These are phyloP conservation scores for Galerina sulciceps DNA, from an alignment of 768 basidiomycete genomes.

Conservation along the genomic window DNA sequence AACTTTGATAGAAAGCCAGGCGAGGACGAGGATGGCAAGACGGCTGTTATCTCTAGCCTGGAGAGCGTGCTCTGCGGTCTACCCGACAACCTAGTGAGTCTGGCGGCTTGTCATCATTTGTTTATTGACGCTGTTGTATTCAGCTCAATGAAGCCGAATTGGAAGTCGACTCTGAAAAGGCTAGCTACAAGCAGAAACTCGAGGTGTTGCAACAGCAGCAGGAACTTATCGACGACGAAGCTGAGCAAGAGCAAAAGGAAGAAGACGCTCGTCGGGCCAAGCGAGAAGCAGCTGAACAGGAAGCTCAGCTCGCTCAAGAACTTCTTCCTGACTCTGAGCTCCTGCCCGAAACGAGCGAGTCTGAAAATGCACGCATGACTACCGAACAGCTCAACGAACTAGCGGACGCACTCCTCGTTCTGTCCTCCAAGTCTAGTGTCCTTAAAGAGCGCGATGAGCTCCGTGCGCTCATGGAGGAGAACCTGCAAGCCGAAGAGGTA, in stretches of 20 bases:
- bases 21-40: slow-evolving; percentile 82
- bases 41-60: slow-evolving; percentile 76
- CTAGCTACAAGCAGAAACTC: slow-evolving; percentile 97
- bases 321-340: slow-evolving; percentile 91
- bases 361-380: slow-evolving; percentile 92
- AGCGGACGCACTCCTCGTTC: slow-evolving; percentile 85
- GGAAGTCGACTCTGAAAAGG: slow-evolving; percentile 91
- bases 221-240: slow-evolving; percentile 98
- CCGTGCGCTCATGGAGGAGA: slow-evolving; percentile 91
- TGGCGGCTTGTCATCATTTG: not conserved
- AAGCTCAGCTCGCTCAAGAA: slow-evolving; percentile 78
- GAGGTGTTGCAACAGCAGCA: slow-evolving; percentile 98
- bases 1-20: slow-evolving; percentile 82
- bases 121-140: slow-evolving; percentile 1
- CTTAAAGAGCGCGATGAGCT: slow-evolving; percentile 96
- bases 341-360: slow-evolving; percentile 58
- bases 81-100: slow-evolving; percentile 89
- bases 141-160: slow-evolving; percentile 97
- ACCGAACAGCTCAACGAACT: slow-evolving; percentile 95
- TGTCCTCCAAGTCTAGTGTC: slow-evolving; percentile 93
- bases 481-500: slow-evolving; percentile 87
- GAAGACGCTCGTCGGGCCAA: slow-evolving; percentile 88
- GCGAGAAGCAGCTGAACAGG: slow-evolving; percentile 79
- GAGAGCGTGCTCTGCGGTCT: slow-evolving; percentile 90
- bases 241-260: slow-evolving; percentile 96